Base-by-base conservation (phyloP, 805 yeast species). In the Maudiozyma turicensis region DNA sequence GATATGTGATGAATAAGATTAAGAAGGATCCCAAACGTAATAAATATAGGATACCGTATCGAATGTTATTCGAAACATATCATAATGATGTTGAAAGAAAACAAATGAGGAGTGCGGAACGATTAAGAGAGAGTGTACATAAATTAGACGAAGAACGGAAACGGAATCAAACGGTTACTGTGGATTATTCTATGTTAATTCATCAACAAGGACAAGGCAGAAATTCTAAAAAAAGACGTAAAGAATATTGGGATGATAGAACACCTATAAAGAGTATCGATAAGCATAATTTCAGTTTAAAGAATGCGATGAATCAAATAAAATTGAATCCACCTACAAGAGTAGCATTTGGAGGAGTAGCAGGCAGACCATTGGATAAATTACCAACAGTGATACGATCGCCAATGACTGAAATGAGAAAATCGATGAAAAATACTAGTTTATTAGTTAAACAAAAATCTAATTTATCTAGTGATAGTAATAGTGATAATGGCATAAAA, bases 31-130 rank as follows among this genome's bases (percentile, higher is more conserved):
- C 52, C 2, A 14, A 26, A 2, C 53, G 51, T 10, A 64, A 56
- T 46, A 66, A 60, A 49, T 69, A 55, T 50, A 61, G 54, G 48
- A 48, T 69, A 8, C 73, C 74, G 0, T 66, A 63, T 15, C 60
- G 70, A 47, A 55, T 69, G 54, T 52, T 71, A 5, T 68, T 63
- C 47, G 52, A 64, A 42, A 60, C 61, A 48, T 66, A 67, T 46
- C 58, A 60, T 30, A 55, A 64, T 33, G 74, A 71, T 32, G 59
- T 58, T 8, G 44, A 55, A 1, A 54, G 55, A 46, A 72, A 68
- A 48, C 67, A 67, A 42, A 65, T 64, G 38, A 51, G 60, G 43
- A 70, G 69, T 15, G 62, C 70, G 4, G 67, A 61, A 47, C 64
- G 65, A 37, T 50, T 69, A 47, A 58, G 73, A 53, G 53, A 58